Base-by-base conservation (phyloP, 768 basidiomycete genomes). In the Russula vinacea region DNA sequence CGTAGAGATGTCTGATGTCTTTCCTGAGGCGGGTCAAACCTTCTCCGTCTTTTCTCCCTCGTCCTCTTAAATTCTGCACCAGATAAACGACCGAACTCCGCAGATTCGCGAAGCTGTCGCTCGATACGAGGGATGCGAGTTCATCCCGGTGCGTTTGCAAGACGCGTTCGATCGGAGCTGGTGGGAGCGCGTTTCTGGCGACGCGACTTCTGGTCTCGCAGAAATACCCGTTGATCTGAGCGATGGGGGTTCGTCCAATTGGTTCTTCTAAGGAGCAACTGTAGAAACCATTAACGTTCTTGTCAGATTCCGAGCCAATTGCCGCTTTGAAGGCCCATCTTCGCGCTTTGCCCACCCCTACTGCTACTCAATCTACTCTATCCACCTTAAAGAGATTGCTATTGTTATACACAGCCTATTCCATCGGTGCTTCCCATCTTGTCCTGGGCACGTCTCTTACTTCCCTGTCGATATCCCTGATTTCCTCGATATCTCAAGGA, bases 391-490 rank as follows among this genome's bases (percentile, higher is more conserved):
- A 79, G 58, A 84, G 90, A 22, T 74, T 92, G n/a, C 77, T 94
- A 14, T 77, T 92, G 29, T 75, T 92, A 19, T 79, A 89, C 68
- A 86, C 87, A 0, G 85, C 91, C 5, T 74, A 76, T 29, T 78
- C 80, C 1, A 80, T 77, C 5, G 72, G 74, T 5, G 85, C 85
- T n/a, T 91, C 91, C 0, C 90, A 93, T 72, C 77, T 93, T 17
- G 78, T 92, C 16, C 80, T 92, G 14, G 92, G 92, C 66, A 88
- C 90, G 16, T 87, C 85, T 2, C 76, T 92, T n/a, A 92, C 92
- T 1, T 84, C 86, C 0, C 77, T 93, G 0, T 90, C 91, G 0
- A 81, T 92, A 37, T 82, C 84, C 24, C 75, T 92, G 24, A 87
- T 92, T 62, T 85, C 89, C 3, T 84, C 82, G 13, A 84, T 93